Conservation (phyloP, 1,284 basidiomycete genomes). For the Fomitopsis schrenkii region DNA sequence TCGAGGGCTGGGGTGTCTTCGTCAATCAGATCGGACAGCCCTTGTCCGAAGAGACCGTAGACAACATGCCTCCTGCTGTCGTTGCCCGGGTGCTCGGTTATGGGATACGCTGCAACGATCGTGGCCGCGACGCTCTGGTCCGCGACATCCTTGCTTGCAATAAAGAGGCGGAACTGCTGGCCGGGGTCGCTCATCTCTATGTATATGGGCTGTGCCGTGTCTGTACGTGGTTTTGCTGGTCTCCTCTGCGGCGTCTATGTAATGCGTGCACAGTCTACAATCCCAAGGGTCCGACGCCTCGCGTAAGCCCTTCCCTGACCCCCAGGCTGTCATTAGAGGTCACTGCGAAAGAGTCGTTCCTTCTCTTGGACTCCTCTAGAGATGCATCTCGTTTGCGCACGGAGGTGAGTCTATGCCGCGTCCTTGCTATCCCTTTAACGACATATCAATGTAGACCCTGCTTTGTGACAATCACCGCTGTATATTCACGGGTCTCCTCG, state of each 20-base stretch:
- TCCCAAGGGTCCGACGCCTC: not conserved
- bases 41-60: not conserved
- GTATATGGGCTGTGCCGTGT: not conserved
- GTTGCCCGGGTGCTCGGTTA: not conserved
- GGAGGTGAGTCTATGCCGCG: no score
- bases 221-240: not conserved
- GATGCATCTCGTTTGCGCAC: not conserved
- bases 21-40: not conserved
- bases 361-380: no score
- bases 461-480: not conserved
- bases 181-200: not conserved
- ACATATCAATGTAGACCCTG: not conserved
- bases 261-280: not conserved
- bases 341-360: no score
- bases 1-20: not conserved
- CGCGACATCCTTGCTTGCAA: not conserved
- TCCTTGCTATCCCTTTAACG: no score
- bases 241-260: not conserved
- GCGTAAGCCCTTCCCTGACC: not conserved
- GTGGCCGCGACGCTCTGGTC: not conserved
- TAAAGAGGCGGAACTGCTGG: not conserved
- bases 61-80: not conserved
- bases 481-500: not conserved
- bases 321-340: constrained; percentile 2
- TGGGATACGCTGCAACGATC: not conserved